Evolutionary conservation across 768 basidiomycete species (phyloP).

Genomic region (Lactifluus subvellereus): DNA sequence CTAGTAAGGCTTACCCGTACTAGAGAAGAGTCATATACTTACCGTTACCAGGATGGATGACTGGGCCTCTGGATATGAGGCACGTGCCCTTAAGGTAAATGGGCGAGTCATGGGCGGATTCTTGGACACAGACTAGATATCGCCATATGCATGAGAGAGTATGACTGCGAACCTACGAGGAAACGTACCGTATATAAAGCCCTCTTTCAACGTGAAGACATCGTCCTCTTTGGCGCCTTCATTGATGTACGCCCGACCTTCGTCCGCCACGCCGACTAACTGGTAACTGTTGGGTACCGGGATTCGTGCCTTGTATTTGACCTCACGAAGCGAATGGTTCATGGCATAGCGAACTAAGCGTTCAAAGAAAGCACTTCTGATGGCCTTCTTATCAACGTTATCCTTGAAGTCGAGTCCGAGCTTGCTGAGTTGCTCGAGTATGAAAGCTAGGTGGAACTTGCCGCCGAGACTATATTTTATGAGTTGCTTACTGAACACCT

Average conservation of each 20-base stretch:
- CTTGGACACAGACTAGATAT: not conserved
- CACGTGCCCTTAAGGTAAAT: slow-evolving; percentile 3
- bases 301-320: no score
- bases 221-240: no score
- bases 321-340: slow-evolving; percentile 34
- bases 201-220: no score
- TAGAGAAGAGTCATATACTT: not conserved
- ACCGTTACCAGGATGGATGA: not conserved
- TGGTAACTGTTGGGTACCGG: no score
- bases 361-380: slow-evolving; percentile 53
- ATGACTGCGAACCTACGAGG: no score
- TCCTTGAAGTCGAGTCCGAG: slow-evolving; percentile 39
- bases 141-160: no score
- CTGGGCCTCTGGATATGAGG: slow-evolving; percentile 13
- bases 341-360: slow-evolving; percentile 54
- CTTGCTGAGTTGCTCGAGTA: no score
- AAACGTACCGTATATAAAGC: no score
- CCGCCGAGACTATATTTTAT: slow-evolving; percentile 41
- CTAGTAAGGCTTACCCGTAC: not conserved
- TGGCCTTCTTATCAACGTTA: slow-evolving; percentile 30
- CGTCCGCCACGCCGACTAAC: no score
- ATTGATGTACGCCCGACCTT: no score
- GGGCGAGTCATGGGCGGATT: not conserved
- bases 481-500: slow-evolving; percentile 36
- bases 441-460: slow-evolving; percentile 40